These are phyloP conservation scores for Helianthus tuberosus DNA, from an alignment of 129 eudicot species.

Conservation along the genomic window DNA sequence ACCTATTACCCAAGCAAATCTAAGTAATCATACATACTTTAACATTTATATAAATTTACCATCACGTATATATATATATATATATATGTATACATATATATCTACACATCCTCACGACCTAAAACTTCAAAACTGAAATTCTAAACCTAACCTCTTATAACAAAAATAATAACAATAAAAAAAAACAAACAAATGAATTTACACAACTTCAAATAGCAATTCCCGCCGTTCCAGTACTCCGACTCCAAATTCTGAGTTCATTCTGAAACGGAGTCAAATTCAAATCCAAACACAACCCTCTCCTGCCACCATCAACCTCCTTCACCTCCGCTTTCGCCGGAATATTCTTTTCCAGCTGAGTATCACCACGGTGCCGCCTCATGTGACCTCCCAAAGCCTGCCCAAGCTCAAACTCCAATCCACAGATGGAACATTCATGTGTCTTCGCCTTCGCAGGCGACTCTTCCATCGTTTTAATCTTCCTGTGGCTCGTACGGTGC, in stretches of 20 bases:
- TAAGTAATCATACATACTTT: background rate
- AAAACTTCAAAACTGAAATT: background rate
- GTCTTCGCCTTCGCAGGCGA: slow-evolving; percentile 34
- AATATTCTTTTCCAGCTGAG: slow-evolving; percentile 11
- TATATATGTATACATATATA: background rate
- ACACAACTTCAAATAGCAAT: slow-evolving; percentile 22
- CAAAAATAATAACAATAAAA: background rate
- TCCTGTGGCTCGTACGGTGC: slow-evolving; percentile 69
- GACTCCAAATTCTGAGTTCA: slow-evolving; percentile 30
- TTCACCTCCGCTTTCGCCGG: background rate
- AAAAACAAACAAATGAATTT: background rate
- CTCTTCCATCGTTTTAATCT: slow-evolving; percentile 22
- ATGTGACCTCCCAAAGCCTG: slow-evolving; percentile 79
- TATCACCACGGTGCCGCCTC: slow-evolving; percentile 60
- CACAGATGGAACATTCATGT: slow-evolving; percentile 65
- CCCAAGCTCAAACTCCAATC: slow-evolving; percentile 50
- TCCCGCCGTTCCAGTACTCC: slow-evolving; percentile 27
- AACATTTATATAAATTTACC: background rate
- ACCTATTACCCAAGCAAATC: background rate
- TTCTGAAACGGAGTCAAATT: slow-evolving; percentile 49
- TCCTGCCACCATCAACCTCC: slow-evolving; percentile 26
- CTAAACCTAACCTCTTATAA: background rate
- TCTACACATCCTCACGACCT: slow-evolving; percentile 11
- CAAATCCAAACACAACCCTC: slow-evolving; percentile 40
- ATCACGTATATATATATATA: background rate